Conservation (phyloP, 805 yeast species). For the Komagataella pseudopastoris region DNA sequence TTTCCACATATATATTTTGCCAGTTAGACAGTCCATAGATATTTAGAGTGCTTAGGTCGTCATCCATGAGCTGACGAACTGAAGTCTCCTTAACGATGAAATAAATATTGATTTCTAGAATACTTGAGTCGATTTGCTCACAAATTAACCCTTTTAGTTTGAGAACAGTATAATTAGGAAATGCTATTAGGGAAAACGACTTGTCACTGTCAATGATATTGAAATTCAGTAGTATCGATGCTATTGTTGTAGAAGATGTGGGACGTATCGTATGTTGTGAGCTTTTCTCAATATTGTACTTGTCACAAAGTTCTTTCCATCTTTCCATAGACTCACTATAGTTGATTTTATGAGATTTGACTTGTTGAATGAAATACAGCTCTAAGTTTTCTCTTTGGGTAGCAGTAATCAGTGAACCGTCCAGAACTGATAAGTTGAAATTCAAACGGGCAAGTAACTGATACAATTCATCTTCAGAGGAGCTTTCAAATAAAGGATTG, state of each 20-base stretch:
- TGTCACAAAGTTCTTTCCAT: conserved; percentile 28
- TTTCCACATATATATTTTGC: background rate
- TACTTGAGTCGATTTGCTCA: background rate
- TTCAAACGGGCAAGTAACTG: conserved; percentile 10
- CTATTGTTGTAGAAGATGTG: background rate
- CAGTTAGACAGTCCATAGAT: background rate
- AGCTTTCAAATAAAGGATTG: conserved; percentile 35
- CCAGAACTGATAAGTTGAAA: conserved; percentile 24
- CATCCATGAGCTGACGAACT: background rate
- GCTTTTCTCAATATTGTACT: conserved; percentile 16
- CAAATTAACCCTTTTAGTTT: conserved; percentile 1
- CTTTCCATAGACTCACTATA: conserved; percentile 14
- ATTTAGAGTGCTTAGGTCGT: background rate
- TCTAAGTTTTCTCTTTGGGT: conserved; percentile 53
- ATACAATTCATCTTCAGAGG: conserved; percentile 8
- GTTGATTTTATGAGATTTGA: conserved; percentile 17
- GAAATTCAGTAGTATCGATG: background rate
- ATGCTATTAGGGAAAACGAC: background rate
- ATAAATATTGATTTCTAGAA: background rate
- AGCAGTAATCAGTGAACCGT: conserved; percentile 39
- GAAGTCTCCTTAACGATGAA: background rate
- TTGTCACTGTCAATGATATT: background rate
- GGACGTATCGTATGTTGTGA: background rate
- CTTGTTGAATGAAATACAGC: conserved; percentile 44
- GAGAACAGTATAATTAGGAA: conserved; percentile 1